These are phyloP conservation scores for Peziza echinospora DNA, from an alignment of 495 filamentous ascomycete species.

Conservation along the genomic window DNA sequence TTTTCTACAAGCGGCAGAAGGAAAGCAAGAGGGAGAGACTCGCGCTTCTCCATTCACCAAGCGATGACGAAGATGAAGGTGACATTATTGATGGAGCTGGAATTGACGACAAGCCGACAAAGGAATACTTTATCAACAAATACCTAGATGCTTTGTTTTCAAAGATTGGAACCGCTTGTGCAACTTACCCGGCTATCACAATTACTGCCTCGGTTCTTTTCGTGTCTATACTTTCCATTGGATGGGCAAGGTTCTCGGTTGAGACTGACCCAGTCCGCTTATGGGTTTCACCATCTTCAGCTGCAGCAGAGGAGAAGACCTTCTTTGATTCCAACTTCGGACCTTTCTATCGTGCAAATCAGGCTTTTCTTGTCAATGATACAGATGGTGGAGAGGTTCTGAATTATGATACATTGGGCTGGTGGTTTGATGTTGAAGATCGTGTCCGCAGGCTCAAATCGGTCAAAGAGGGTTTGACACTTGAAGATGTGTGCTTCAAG, in stretches of 20 bases:
- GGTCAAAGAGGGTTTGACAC: constrained; percentile 32
- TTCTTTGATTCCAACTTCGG: constrained; percentile 94
- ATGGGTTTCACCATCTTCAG: constrained; percentile 86
- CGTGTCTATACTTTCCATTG: constrained; percentile 54
- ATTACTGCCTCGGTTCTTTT: constrained; percentile 47
- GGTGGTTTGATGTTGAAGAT: constrained; percentile 87
- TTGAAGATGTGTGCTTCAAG: constrained; percentile 84
- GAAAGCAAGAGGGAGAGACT: constrained; percentile 57
- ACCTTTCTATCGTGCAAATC: constrained; percentile 84
- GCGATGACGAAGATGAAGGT: constrained; percentile 72
- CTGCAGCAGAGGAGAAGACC: constrained; percentile 73
- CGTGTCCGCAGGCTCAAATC: constrained; percentile 49
- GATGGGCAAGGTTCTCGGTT: constrained; percentile 67
- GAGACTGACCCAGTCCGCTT: constrained; percentile 76
- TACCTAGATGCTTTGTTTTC: constrained; percentile 59
- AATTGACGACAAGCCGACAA: constrained; percentile 39
- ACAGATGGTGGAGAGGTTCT: constrained; percentile 49
- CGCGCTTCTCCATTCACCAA: constrained; percentile 64
- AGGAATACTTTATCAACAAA: constrained; percentile 56
- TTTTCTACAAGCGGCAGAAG: constrained; percentile 48
- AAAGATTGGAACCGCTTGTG: constrained; percentile 58
- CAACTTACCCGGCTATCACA: constrained; percentile 64
- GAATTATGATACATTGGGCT: constrained; percentile 64
- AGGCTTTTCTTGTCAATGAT: constrained; percentile 85
- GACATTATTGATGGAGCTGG: constrained; percentile 52